phyloP scores from a whole-genome alignment of 805 yeast species.

The Saccharomycodes ludwigii region DNA sequence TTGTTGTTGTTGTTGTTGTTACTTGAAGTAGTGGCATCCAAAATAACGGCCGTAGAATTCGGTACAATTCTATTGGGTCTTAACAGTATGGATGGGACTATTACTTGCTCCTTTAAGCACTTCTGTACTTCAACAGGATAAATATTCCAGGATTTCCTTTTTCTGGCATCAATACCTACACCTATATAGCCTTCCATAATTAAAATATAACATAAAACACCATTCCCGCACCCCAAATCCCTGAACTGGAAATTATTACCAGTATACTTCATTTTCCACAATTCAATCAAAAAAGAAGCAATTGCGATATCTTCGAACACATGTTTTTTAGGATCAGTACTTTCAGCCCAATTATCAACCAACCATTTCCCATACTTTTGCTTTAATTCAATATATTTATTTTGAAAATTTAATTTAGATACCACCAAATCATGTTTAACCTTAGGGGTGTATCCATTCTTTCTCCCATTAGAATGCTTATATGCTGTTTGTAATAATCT shows the following conservation, averaged over 20 bases:
- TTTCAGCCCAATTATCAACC: constrained; percentile 82
- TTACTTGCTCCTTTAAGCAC: constrained; percentile 58
- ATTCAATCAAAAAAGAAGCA: constrained; percentile 84
- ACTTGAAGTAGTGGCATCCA: constrained; percentile 7
- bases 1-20: constrained; percentile 5
- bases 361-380: constrained; percentile 66
- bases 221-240: constrained; percentile 94
- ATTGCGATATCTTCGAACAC: constrained; percentile 94
- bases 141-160: constrained; percentile 74
- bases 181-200: constrained; percentile 73
- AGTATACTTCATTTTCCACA: constrained; percentile 41
- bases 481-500: constrained; percentile 66
- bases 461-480: constrained; percentile 76
- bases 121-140: constrained; percentile 56
- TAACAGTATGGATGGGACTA: constrained; percentile 64
- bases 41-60: constrained; percentile 30
- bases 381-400: constrained; percentile 66
- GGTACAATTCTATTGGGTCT: constrained; percentile 32
- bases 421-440: constrained; percentile 84
- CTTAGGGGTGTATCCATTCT: constrained; percentile 75
- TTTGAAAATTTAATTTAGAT: constrained; percentile 71
- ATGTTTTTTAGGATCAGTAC: constrained; percentile 89
- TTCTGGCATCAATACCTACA: constrained; percentile 79
- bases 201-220: constrained; percentile 66
- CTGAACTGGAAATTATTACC: constrained; percentile 47